Evolutionary conservation across 352 stramenopile species (phyloP).

Genomic region (Phytophthora rubi): DNA sequence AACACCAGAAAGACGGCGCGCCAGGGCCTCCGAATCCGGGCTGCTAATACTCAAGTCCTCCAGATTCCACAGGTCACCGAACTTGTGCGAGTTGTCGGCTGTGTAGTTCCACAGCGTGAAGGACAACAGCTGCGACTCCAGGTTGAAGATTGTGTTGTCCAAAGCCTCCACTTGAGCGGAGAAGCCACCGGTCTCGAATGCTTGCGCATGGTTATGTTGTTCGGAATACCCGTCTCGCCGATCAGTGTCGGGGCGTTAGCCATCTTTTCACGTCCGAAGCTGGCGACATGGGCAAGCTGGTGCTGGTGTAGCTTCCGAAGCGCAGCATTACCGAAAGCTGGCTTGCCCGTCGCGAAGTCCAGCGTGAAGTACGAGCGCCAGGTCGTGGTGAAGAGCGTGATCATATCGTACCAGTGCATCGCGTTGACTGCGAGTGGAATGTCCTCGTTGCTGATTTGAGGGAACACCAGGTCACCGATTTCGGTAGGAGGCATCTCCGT

Average conservation of each 20-base stretch:
- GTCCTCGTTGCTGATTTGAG: slow-evolving; percentile 50
- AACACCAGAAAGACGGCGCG: slow-evolving; percentile 33
- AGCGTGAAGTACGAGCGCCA: slow-evolving; percentile 78
- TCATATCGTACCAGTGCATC: slow-evolving; percentile 90
- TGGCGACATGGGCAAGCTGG: slow-evolving; percentile 59
- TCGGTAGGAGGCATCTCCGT: slow-evolving; percentile 78
- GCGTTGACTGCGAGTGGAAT: slow-evolving; percentile 72
- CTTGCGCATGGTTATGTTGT: slow-evolving; percentile 54
- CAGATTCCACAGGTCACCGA: slow-evolving; percentile 81
- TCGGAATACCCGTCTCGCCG: slow-evolving; percentile 68
- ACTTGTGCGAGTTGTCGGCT: slow-evolving; percentile 70
- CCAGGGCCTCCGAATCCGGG: slow-evolving; percentile 32
- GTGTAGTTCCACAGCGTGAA: slow-evolving; percentile 92
- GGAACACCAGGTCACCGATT: slow-evolving; percentile 62
- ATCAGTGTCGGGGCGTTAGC: slow-evolving; percentile 54
- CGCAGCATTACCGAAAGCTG: slow-evolving; percentile 60
- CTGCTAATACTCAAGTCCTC: slow-evolving; percentile 88
- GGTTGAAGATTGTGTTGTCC: slow-evolving; percentile 62
- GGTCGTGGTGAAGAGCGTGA: slow-evolving; percentile 81
- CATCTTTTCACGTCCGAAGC: slow-evolving; percentile 52
- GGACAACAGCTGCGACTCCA: slow-evolving; percentile 70
- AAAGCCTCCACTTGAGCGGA: slow-evolving; percentile 51
- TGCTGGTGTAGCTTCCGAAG: slow-evolving; percentile 60
- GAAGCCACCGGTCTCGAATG: slow-evolving; percentile 57
- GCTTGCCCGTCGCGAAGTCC: slow-evolving; percentile 58